Evolutionary conservation across 2,329 filamentous ascomycete genomes (phyloP), one percentile per base, ranked within the genome.

Genomic region (Alternaria triticimaculans): DNA sequence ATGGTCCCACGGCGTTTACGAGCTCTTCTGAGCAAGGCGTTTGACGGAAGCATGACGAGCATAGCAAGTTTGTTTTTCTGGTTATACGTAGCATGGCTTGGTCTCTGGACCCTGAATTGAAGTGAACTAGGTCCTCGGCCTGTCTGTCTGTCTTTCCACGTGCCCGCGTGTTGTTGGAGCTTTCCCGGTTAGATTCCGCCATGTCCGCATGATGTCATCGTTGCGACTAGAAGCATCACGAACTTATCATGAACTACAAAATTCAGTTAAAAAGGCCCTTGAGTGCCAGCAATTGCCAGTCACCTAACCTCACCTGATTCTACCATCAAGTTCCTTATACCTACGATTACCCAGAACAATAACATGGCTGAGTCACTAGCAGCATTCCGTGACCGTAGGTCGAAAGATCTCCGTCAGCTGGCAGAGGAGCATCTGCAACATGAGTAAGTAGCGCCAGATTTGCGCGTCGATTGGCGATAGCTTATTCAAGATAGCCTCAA

Each of bases 401-500:
- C 73, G 55, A 68, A 67, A 46, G 73, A 78, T 12, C 70, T 78
- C 12, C 70, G 67, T 21, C 64, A 72, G 49, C 70, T 78, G 4
- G 75, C 76, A 5, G 76, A 78, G 53, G 71, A 77, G 49, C 76
- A 78, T 45, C 57, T 78, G 10, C 72, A 77, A 49, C 75, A 78
- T 69, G 76, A 78, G 76, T 77, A 69, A n/a, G 68, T 58, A 53
- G 49, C 14, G 21, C 11, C 20, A n/a, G 21, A 41, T 21, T 53
- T 37, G 9, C 33, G 20, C 49, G 14, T 53, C 11, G 49, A 20
- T 37, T n/a, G 37, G 20, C 30, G 23, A 53, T 53, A 23, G 30
- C 67, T 71, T 48, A 74, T 15, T 5, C 12, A 30, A 0, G 2
- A 14, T 21, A 79, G 77, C 69, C 82, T 89, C 41, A 81, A 80